A percentile compares a stretch with the other conserved stretches of the same genome.
Conservation (phyloP, 306 rosid species). For the Quercus variabilis region DNA sequence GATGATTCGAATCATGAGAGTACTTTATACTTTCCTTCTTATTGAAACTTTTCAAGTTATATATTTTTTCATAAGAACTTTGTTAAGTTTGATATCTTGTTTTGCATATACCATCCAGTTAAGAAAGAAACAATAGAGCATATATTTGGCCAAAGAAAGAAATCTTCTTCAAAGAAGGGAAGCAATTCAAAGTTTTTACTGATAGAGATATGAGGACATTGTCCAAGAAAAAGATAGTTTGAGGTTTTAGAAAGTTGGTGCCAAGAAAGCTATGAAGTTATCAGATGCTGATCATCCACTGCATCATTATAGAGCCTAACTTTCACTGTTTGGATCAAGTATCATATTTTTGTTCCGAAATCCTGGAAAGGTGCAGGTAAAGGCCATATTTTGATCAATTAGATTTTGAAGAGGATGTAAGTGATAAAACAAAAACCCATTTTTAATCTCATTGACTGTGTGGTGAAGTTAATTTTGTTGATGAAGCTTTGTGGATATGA, state of each 20-base stretch:
- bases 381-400: slow-evolving; percentile 68
- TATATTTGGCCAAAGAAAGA: slow-evolving; percentile 99
- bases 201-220: slow-evolving; percentile 86
- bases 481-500: slow-evolving; percentile 27
- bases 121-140: slow-evolving; percentile 89
- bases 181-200: slow-evolving; percentile 73
- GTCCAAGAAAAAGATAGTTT: slow-evolving; percentile 84
- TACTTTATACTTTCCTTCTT: slow-evolving; percentile 31
- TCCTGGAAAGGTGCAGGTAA: slow-evolving; percentile 93
- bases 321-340: slow-evolving; percentile 81
- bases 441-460: slow-evolving; percentile 21
- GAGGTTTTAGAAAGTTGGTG: slow-evolving; percentile 87
- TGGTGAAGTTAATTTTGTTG: slow-evolving; percentile 6
- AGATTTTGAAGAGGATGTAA: slow-evolving; percentile 61
- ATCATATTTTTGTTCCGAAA: slow-evolving; percentile 77
- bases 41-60: slow-evolving; percentile 23
- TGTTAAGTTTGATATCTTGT: slow-evolving; percentile 82
- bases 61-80: slow-evolving; percentile 46
- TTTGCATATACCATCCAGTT: slow-evolving; percentile 99
- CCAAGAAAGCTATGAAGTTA: slow-evolving; percentile 94
- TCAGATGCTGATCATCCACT: slow-evolving; percentile 90
- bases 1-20: slow-evolving; percentile 39
- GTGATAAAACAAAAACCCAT: slow-evolving; percentile 25
- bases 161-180: slow-evolving; percentile 90
- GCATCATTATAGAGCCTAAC: slow-evolving; percentile 68